These are phyloP conservation scores for Pyrus hybrid DNA, from an alignment of 331 rosid genomes.

Conservation along the genomic window DNA sequence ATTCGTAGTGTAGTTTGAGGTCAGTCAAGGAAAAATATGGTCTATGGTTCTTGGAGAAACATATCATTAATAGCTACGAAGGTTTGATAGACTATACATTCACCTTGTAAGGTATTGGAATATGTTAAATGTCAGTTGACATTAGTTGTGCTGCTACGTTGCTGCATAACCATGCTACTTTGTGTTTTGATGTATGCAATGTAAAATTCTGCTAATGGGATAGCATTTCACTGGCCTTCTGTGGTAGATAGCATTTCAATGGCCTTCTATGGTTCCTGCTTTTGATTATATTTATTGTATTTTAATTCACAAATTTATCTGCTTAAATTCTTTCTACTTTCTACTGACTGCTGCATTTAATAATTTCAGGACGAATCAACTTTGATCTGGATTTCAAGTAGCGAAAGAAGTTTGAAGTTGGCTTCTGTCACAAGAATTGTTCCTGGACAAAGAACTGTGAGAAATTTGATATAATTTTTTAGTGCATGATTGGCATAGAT, in stretches of 20 bases:
- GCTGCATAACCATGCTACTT: neutral
- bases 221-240: neutral
- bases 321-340: no score
- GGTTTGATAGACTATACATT: neutral
- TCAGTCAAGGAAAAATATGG: neutral
- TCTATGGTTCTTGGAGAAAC: neutral
- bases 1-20: neutral
- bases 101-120: neutral
- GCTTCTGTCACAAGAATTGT: no score
- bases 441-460: no score
- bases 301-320: no score
- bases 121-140: neutral
- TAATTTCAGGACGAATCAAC: no score
- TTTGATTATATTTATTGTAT: no score
- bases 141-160: neutral
- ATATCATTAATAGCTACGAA: neutral
- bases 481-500: no score
- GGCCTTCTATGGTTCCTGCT: constrained; percentile 1
- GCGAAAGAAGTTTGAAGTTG: no score
- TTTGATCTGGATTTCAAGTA: no score
- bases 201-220: neutral
- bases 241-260: neutral
- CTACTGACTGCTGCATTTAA: no score
- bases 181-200: neutral
- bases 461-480: no score